A percentile compares a stretch with the other conserved stretches of the same genome.
These are phyloP conservation scores for Pseudodiploospora longispora DNA, from an alignment of 2,329 filamentous ascomycete species.

Conservation along the genomic window DNA sequence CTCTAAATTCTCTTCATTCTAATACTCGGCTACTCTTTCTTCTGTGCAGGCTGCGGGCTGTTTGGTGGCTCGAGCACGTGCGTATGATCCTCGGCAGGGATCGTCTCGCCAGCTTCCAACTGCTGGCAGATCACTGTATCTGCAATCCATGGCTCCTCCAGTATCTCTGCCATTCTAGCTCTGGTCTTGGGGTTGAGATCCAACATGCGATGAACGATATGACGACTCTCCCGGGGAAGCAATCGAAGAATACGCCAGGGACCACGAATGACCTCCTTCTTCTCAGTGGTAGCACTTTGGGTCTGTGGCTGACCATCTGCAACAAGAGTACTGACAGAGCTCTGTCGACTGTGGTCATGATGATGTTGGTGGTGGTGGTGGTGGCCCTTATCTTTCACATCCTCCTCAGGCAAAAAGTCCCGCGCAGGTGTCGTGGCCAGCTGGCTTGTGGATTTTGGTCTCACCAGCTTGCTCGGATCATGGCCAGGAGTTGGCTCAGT, in stretches of 20 bases:
- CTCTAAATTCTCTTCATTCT: no score
- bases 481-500: conserved; percentile 72
- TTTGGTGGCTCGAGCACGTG: conserved; percentile 75
- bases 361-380: conserved; percentile 14
- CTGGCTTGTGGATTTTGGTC: conserved; percentile 37
- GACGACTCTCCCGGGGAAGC: conserved; percentile 78
- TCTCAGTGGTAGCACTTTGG: conserved; percentile 29
- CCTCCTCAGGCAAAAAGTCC: conserved; percentile 31
- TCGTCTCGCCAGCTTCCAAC: conserved; percentile 58
- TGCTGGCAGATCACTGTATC: conserved; percentile 79
- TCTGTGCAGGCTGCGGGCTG: conserved; percentile 23
- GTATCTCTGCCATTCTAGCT: conserved; percentile 76
- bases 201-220: conserved; percentile 88
- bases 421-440: conserved; percentile 29
- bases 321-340: conserved; percentile 8
- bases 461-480: conserved; percentile 45
- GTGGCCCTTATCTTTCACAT: conserved; percentile 18
- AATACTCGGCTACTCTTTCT: not conserved
- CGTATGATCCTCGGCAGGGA: conserved; percentile 67
- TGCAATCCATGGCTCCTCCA: conserved; percentile 85
- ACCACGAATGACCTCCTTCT: conserved; percentile 77
- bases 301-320: conserved; percentile 6
- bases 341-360: conserved; percentile 13
- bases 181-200: conserved; percentile 77
- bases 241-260: conserved; percentile 85